These are phyloP conservation scores for Phytophthora pistaciae DNA, from an alignment of 352 stramenopile species.

Conservation along the genomic window DNA sequence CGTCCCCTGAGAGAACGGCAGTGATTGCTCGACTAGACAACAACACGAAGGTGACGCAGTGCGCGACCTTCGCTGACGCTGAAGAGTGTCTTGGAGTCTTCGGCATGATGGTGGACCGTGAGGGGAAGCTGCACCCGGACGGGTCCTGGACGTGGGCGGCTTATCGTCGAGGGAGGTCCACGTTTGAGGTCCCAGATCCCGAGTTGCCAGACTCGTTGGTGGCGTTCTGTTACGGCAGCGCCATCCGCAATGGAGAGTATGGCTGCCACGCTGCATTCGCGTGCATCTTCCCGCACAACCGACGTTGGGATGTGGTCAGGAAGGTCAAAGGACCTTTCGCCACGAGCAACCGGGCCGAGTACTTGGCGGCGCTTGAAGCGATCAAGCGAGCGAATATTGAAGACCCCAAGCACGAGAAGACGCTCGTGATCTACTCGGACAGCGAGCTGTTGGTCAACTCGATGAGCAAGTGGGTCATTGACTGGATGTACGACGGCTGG, in stretches of 20 bases:
- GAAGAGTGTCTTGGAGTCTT: background rate
- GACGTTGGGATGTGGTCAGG: constrained; percentile 5
- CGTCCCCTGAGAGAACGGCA: background rate
- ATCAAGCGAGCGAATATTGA: constrained; percentile 21
- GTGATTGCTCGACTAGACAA: background rate
- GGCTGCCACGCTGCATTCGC: constrained; percentile 9
- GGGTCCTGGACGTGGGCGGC: background rate
- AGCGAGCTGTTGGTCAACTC: constrained; percentile 20
- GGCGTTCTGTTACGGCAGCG: constrained; percentile 25
- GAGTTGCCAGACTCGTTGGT: constrained; percentile 4
- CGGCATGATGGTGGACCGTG: constrained; percentile 8
- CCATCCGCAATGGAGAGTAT: constrained; percentile 8
- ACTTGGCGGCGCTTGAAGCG: constrained; percentile 18
- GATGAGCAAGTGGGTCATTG: constrained; percentile 11
- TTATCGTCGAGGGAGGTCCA: background rate
- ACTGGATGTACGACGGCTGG: constrained; percentile 28
- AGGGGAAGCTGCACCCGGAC: background rate
- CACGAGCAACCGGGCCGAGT: constrained; percentile 25
- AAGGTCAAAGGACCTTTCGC: background rate
- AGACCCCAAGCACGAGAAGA: constrained; percentile 17
- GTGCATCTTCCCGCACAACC: constrained; percentile 19
- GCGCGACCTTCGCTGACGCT: constrained; percentile 5
- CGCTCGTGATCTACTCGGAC: constrained; percentile 22
- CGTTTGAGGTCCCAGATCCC: background rate
- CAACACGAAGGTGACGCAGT: background rate